Base-by-base conservation (phyloP, 306 rosid species). In the Comarum palustre region DNA sequence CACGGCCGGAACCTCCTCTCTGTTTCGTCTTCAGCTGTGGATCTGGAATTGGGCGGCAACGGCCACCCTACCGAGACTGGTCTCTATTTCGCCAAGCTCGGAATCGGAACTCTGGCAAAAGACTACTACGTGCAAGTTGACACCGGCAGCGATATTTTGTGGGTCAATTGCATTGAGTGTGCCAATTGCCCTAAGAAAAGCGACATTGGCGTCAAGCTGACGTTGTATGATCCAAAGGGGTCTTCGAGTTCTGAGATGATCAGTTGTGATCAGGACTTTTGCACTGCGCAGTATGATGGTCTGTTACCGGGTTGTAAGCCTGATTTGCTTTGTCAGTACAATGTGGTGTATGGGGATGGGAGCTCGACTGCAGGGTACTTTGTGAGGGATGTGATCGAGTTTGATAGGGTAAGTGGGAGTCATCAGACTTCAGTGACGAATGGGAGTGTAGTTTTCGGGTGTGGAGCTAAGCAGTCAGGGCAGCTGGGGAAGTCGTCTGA, bases 91-190 rank as follows among this genome's bases (percentile, higher is more conserved):
- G 87, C 97, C 20, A 90, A 83, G 85, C 50, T 95, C 36, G 86
- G 89, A 76, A 84, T 95, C 70, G 99, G 99, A 25, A 66, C 92
- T 64, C 99, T 97, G 66, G n/a, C 86, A 12, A 83, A 75, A 73
- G 88, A 92, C 79, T 95, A 67, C 84, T 82, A 73, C 64, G 97
- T 95, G 58, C 99, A 92, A 79, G 97, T 95, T 64, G 99, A 95
- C 58, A 92, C 99, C 22, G 99, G 99, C 50, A 95, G 99, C 77
- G 97, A 92, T 75, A 68, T 83, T 67, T 82, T 95, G n/a, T 95
- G 99, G 99, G 84, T 95, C 70, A 95, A 92, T 76, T 90, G 96
- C 78, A 52, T 67, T 14, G 99, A 77, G 76, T 95, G 99, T 84
- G 34, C 22, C 24, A 38, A 61, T 15, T 95, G 99, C 76, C 96